Percentiles rank a stretch among this genome's conserved stretches.
These are phyloP conservation scores for Xylaria polymorpha DNA, from an alignment of 2,329 filamentous ascomycete genomes.

Conservation along the genomic window DNA sequence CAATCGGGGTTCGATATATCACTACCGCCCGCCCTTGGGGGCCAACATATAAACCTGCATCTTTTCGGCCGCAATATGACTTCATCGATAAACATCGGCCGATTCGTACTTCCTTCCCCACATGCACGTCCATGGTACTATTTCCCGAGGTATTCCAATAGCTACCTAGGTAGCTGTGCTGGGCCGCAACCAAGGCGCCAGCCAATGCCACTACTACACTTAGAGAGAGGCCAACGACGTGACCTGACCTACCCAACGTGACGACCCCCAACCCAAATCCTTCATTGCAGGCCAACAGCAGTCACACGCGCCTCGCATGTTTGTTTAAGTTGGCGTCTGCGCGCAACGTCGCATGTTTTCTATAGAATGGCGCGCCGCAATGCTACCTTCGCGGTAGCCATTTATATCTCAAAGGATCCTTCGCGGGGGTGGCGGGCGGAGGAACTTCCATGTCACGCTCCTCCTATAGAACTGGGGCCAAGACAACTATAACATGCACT, in stretches of 20 bases:
- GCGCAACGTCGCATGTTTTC: not conserved
- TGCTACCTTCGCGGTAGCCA: constrained; percentile 11
- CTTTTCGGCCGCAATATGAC: not conserved
- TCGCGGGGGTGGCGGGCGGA: constrained; percentile 1
- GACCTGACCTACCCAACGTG: not conserved
- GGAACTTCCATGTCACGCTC: constrained; percentile 7
- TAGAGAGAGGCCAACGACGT: not conserved
- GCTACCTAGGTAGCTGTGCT: not conserved
- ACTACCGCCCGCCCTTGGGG: constrained; percentile 7
- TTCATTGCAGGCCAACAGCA: not conserved
- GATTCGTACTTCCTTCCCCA: constrained; percentile 14
- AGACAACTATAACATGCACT: not conserved
- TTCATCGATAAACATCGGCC: not conserved
- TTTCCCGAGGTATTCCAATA: constrained; percentile 1
- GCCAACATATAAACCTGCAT: not conserved
- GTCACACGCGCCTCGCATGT: constrained; percentile 1
- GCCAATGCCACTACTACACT: constrained; percentile 6
- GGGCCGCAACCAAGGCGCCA: constrained; percentile 1
- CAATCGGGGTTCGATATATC: constrained; percentile 18
- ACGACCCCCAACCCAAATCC: not conserved
- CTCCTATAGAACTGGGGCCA: not conserved
- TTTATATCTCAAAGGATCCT: constrained; percentile 25
- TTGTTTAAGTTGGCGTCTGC: not conserved
- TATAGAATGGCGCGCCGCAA: constrained; percentile 3
- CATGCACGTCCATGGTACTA: not conserved